A percentile compares a stretch with the other conserved stretches of the same genome.
phyloP scores from a whole-genome alignment of 768 basidiomycete genomes.

The Hydnomerulius pinastri region DNA sequence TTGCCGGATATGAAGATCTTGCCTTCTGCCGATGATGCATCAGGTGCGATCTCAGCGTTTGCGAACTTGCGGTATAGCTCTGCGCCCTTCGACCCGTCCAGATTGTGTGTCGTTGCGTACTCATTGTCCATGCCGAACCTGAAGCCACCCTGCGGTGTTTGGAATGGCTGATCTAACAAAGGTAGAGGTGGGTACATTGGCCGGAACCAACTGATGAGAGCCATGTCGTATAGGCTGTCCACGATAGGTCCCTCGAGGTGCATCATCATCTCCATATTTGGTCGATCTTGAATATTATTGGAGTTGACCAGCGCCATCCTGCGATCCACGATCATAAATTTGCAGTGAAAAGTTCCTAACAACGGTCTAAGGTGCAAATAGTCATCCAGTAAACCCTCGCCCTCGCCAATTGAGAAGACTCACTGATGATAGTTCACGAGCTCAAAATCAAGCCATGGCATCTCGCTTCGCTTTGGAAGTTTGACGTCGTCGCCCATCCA shows the following conservation, averaged over 20 bases:
- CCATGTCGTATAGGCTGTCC: conserved; percentile 68
- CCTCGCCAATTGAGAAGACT: not conserved
- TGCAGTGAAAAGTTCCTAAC: conserved; percentile 71
- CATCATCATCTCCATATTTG: conserved; percentile 61
- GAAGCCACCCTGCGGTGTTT: conserved; percentile 37
- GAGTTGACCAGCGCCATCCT: conserved; percentile 63
- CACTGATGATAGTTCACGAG: conserved; percentile 56
- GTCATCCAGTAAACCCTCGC: not conserved
- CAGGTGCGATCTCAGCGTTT: conserved; percentile 11
- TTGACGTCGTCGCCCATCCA: conserved; percentile 48
- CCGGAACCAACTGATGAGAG: conserved; percentile 61
- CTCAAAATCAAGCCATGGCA: conserved; percentile 61
- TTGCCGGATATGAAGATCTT: conserved; percentile 31
- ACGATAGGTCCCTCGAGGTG: conserved; percentile 74
- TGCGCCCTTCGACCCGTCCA: conserved; percentile 27
- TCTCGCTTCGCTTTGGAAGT: conserved; percentile 54
- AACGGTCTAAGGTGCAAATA: conserved; percentile 36
- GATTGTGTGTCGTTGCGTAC: conserved; percentile 28
- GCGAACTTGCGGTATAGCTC: conserved; percentile 25
- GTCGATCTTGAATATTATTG: conserved; percentile 67
- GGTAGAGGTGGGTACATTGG: conserved; percentile 48
- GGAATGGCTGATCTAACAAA: conserved; percentile 35
- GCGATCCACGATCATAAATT: conserved; percentile 71
- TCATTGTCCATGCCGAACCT: conserved; percentile 36
- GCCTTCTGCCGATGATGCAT: conserved; percentile 4